These are phyloP conservation scores for Tylopilus sp. DNA, from an alignment of 768 basidiomycete genomes.

Conservation along the genomic window DNA sequence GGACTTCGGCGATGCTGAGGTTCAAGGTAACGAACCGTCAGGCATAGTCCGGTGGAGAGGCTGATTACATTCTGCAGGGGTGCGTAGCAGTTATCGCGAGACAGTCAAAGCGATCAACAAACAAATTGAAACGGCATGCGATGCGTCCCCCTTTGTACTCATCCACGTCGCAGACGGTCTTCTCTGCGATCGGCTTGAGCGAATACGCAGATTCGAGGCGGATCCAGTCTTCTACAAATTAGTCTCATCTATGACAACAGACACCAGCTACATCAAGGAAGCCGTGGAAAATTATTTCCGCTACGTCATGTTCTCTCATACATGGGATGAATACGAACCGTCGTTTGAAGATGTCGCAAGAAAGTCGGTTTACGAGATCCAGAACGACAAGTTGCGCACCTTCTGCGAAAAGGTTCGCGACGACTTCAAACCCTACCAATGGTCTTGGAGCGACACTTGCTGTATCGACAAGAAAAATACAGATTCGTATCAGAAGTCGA, in stretches of 20 bases:
- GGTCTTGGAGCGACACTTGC: not conserved
- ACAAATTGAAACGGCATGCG: not conserved
- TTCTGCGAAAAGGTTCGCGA: conserved; percentile 7
- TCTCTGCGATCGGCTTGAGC: not conserved
- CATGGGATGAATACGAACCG: conserved; percentile 12
- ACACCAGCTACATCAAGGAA: not conserved
- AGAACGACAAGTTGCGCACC: conserved; percentile 8
- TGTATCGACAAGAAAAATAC: not conserved
- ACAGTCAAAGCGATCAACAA: not conserved
- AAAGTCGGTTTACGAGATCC: not conserved
- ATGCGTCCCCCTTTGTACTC: not conserved
- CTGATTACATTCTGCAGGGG: not conserved
- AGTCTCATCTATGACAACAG: not conserved
- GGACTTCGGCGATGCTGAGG: not conserved
- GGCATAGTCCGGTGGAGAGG: not conserved
- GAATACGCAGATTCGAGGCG: not conserved
- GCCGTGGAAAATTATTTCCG: not conserved
- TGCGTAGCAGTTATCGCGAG: not conserved
- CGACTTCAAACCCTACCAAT: not conserved
- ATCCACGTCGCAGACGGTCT: not conserved
- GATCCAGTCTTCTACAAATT: not conserved
- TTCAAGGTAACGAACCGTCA: not conserved
- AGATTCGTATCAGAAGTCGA: not conserved
- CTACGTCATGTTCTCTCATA: conserved; percentile 20
- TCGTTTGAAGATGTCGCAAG: conserved; percentile 1